Evolutionary conservation across 2,329 filamentous ascomycete species (phyloP).

Genomic region (Huntiella omanensis): DNA sequence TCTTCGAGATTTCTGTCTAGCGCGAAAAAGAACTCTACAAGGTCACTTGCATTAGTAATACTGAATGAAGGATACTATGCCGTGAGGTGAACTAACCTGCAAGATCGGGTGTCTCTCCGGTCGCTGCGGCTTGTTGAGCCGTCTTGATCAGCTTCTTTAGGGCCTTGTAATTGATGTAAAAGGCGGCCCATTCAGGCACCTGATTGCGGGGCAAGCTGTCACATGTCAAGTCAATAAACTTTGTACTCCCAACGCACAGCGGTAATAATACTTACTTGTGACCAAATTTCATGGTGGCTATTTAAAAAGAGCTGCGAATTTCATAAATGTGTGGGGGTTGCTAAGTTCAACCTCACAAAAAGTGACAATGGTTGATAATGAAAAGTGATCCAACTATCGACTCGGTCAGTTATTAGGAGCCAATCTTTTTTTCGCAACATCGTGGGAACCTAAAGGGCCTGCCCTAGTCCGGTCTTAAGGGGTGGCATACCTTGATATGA

Average conservation of each 20-base stretch:
- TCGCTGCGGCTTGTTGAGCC: constrained; percentile 43
- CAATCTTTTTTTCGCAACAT: no score
- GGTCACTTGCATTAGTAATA: neutral
- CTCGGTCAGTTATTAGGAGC: no score
- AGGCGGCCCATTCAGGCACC: constrained; percentile 70
- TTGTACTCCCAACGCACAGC: neutral
- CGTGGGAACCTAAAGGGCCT: neutral
- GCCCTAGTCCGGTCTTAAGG: no score
- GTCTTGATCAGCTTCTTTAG: constrained; percentile 92
- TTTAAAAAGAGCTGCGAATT: neutral
- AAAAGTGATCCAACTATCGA: no score
- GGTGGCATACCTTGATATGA: no score
- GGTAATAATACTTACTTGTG: constrained; percentile 30
- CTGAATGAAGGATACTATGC: neutral
- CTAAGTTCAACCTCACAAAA: no score
- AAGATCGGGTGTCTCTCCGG: constrained; percentile 63
- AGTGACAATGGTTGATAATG: no score
- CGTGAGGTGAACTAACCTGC: constrained; percentile 41
- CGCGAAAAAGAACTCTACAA: constrained; percentile 81
- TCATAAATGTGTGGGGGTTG: no score
- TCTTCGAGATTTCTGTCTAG: constrained; percentile 95
- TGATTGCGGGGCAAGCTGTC: constrained; percentile 56
- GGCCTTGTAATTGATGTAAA: constrained; percentile 77
- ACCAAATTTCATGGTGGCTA: constrained; percentile 39
- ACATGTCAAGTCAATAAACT: no score